Evolutionary conservation across 2,329 filamentous ascomycete species (phyloP).

Genomic region (Nakataea oryzae): DNA sequence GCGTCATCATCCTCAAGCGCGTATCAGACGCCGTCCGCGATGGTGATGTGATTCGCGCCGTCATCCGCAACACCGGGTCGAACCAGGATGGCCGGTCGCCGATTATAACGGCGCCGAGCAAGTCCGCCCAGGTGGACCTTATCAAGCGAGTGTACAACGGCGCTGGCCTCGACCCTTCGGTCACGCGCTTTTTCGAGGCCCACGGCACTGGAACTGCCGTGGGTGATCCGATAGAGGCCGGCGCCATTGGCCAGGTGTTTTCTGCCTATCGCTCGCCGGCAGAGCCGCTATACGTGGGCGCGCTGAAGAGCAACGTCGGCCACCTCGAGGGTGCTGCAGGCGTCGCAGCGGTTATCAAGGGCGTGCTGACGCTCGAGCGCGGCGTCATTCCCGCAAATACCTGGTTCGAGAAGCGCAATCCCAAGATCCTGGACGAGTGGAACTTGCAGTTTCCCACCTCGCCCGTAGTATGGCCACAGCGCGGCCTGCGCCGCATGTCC

Average conservation of each 20-base stretch:
- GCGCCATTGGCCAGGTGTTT: constrained; percentile 9
- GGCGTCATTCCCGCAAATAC: constrained; percentile 14
- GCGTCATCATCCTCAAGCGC: constrained; percentile 38
- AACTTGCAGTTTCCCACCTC: constrained; percentile 9
- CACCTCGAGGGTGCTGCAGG: constrained; percentile 15
- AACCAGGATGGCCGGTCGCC: constrained; percentile 20
- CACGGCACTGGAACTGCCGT: constrained; percentile 28
- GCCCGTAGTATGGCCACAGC: constrained; percentile 8
- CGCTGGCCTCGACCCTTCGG: constrained; percentile 16
- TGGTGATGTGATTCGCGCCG: constrained; percentile 26
- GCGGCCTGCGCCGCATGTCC: constrained; percentile 12
- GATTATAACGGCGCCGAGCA: constrained; percentile 18
- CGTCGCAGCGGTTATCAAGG: constrained; percentile 14
- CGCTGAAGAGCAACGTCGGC: constrained; percentile 17
- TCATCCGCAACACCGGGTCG: constrained; percentile 22
- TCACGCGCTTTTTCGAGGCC: constrained; percentile 20
- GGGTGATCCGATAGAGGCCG: constrained; percentile 15
- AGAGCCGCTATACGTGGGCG: constrained; percentile 10
- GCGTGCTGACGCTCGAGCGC: constrained; percentile 12
- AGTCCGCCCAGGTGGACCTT: constrained; percentile 19
- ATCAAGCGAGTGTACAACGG: constrained; percentile 19
- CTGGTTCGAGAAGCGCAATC: constrained; percentile 12
- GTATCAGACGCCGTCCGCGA: constrained; percentile 33
- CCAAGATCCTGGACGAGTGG: constrained; percentile 11
- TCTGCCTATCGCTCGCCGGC: constrained; percentile 3